Evolutionary conservation across 495 filamentous ascomycete genomes (phyloP).

Genomic region (Letharia columbiana): DNA sequence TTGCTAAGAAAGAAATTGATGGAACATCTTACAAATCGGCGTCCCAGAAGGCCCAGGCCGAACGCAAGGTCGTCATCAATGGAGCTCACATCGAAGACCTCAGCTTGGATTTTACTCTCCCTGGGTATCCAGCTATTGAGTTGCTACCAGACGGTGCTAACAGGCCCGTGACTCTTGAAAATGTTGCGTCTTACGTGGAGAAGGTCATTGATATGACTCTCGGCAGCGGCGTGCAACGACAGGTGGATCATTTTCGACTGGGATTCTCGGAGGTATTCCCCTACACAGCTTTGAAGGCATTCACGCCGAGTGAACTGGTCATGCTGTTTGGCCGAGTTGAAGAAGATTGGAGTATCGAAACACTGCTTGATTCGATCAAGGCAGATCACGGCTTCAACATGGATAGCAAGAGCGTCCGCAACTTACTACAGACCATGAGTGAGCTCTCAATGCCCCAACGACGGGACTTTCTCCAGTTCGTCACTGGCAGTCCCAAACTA

Average conservation of each 20-base stretch:
- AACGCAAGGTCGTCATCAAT: constrained; percentile 60
- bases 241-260: constrained; percentile 81
- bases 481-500: constrained; percentile 95
- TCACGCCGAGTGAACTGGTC: constrained; percentile 94
- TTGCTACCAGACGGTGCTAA: constrained; percentile 67
- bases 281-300: constrained; percentile 82
- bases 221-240: constrained; percentile 73
- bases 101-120: constrained; percentile 86
- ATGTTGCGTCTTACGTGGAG: constrained; percentile 80
- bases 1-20: constrained; percentile 72
- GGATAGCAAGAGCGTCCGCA: constrained; percentile 94
- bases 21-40: constrained; percentile 53
- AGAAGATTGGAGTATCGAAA: constrained; percentile 97
- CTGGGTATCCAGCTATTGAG: constrained; percentile 86
- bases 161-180: constrained; percentile 71
- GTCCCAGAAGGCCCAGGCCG: constrained; percentile 59
- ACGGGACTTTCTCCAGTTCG: constrained; percentile 95
- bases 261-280: constrained; percentile 98
- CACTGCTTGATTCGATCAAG: constrained; percentile 96
- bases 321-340: constrained; percentile 91
- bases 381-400: constrained; percentile 99
- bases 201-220: constrained; percentile 87
- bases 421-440: constrained; percentile 92
- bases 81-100: constrained; percentile 76
- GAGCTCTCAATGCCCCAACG: constrained; percentile 66